These are phyloP conservation scores for Trypanosoma lewisi DNA, from an alignment of 208 protist genomes.

Conservation along the genomic window DNA sequence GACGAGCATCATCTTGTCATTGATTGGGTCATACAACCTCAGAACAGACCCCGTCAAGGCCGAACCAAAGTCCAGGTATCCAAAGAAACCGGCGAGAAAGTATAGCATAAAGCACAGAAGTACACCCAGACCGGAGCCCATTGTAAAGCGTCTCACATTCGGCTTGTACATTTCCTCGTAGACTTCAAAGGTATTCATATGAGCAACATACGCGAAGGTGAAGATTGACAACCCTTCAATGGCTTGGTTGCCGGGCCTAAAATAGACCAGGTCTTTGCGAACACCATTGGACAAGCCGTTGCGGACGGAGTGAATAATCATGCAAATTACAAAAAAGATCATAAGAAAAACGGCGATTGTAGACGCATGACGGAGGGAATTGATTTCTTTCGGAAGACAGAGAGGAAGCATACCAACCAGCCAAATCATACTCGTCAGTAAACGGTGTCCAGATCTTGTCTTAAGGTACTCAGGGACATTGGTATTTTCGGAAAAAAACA, in stretches of 20 bases:
- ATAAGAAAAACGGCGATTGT: constrained; percentile 48
- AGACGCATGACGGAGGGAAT: constrained; percentile 65
- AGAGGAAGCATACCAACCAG: constrained; percentile 54
- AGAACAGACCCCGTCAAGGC: constrained; percentile 44
- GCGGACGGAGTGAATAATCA: constrained; percentile 24
- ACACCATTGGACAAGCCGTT: constrained; percentile 27
- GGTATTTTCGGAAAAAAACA: no score
- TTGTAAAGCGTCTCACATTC: constrained; percentile 34
- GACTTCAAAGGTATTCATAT: constrained; percentile 54
- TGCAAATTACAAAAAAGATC: constrained; percentile 38
- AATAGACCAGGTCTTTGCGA: constrained; percentile 30
- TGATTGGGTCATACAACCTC: constrained; percentile 52
- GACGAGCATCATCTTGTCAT: constrained; percentile 50
- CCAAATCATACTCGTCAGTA: constrained; percentile 43
- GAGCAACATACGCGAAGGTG: constrained; percentile 60
- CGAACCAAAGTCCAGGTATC: constrained; percentile 68
- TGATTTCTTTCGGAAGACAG: constrained; percentile 54
- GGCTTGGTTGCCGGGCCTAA: constrained; percentile 43
- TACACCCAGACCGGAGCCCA: constrained; percentile 37
- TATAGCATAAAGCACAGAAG: constrained; percentile 60
- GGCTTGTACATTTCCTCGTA: constrained; percentile 46
- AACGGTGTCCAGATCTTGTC: constrained; percentile 19
- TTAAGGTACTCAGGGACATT: constrained; percentile 33
- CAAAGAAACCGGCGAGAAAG: constrained; percentile 52
- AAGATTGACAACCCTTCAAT: constrained; percentile 44